Conservation (phyloP, 371 early-diverging fungal species). For the Smittium culicis region DNA sequence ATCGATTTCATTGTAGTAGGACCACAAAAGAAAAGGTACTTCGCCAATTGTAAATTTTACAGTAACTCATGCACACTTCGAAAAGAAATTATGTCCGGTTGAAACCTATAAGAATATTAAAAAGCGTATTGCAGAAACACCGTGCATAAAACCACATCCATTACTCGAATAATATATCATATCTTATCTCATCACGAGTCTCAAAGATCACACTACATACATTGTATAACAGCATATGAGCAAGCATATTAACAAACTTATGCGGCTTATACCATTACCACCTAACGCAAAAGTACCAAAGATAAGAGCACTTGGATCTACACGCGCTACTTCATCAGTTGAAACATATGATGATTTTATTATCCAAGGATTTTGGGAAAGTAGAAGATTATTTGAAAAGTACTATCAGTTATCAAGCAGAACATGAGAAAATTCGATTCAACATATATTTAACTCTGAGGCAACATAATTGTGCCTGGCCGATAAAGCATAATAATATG, state of each 20-base stretch:
- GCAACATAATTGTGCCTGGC: no score
- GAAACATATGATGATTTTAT: constrained; percentile 16
- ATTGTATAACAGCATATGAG: constrained; percentile 1
- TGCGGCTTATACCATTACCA: not conserved
- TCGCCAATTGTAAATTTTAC: constrained; percentile 7
- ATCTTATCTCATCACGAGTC: constrained; percentile 4
- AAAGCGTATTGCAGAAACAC: constrained; percentile 11
- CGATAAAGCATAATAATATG: not conserved
- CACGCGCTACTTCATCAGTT: constrained; percentile 13
- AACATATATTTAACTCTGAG: constrained; percentile 1
- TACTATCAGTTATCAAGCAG: constrained; percentile 11
- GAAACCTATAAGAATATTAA: constrained; percentile 11
- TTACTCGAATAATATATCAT: not conserved
- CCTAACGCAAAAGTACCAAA: constrained; percentile 13
- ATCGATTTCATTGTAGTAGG: constrained; percentile 7
- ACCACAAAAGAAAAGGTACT: constrained; percentile 16
- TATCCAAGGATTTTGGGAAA: constrained; percentile 19
- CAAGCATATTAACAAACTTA: constrained; percentile 5
- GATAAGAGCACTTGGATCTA: constrained; percentile 17
- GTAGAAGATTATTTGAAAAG: constrained; percentile 10
- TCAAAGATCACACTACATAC: constrained; percentile 4
- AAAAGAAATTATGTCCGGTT: constrained; percentile 11
- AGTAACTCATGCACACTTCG: not conserved
- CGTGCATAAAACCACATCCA: not conserved
- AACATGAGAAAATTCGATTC: constrained; percentile 3